These are phyloP conservation scores for Termitomyces sp. DNA, from an alignment of 768 basidiomycete species.

Conservation along the genomic window DNA sequence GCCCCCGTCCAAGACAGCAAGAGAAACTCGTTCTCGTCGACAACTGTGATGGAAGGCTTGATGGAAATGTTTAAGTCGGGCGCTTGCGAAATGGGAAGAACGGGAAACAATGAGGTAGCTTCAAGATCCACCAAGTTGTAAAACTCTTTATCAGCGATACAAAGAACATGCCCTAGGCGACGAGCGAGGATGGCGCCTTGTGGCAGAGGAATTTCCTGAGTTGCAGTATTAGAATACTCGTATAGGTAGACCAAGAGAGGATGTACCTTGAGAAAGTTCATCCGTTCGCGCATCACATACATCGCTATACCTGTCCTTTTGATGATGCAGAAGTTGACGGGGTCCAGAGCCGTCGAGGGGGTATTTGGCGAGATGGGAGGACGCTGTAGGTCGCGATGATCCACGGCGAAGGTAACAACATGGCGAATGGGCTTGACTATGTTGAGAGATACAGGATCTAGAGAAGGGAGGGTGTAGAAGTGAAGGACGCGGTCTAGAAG, in stretches of 20 bases:
- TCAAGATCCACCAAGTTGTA: slow-evolving; percentile 83
- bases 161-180: slow-evolving; percentile 60
- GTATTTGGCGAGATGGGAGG: slow-evolving; percentile 40
- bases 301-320: slow-evolving; percentile 64
- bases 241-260: neutral
- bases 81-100: slow-evolving; percentile 80
- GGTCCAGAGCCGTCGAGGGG: slow-evolving; percentile 34
- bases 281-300: slow-evolving; percentile 61
- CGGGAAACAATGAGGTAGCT: slow-evolving; percentile 61
- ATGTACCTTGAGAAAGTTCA: slow-evolving; percentile 57
- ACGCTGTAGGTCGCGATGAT: slow-evolving; percentile 66
- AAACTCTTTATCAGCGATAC: slow-evolving; percentile 65
- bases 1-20: slow-evolving; percentile 82
- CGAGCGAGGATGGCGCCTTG: slow-evolving; percentile 55
- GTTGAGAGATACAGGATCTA: slow-evolving; percentile 63
- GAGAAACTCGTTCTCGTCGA: slow-evolving; percentile 78
- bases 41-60: slow-evolving; percentile 72
- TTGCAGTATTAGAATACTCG: neutral
- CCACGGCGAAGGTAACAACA: slow-evolving; percentile 76
- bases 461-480: slow-evolving; percentile 76
- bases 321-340: slow-evolving; percentile 70
- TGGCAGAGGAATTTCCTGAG: slow-evolving; percentile 70
- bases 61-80: slow-evolving; percentile 31
- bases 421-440: slow-evolving; percentile 77
- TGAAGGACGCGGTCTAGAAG: slow-evolving; percentile 60